Conservation (phyloP, 1,284 basidiomycete species). For the Mycosarcoma maydis region DNA sequence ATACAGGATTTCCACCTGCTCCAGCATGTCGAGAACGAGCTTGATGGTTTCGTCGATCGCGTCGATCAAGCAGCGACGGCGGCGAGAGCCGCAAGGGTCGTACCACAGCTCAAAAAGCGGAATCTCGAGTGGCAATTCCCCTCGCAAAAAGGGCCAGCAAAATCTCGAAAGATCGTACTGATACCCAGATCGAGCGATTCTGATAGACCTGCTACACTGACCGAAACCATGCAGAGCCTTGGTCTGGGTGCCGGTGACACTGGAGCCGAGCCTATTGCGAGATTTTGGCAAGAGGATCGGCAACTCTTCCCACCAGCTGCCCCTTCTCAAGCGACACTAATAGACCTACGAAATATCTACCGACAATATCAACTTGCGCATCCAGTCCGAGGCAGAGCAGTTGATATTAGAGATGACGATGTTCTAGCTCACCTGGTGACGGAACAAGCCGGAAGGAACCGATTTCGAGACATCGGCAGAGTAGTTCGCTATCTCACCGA, state of each 20-base stretch:
- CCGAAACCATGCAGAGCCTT: neutral
- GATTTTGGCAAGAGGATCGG: neutral
- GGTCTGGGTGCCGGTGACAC: neutral
- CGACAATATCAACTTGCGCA: conserved; percentile 6
- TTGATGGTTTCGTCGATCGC: neutral
- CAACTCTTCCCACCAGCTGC: neutral
- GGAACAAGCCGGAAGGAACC: neutral
- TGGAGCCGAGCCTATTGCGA: neutral
- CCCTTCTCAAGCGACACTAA: neutral
- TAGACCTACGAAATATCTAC: neutral
- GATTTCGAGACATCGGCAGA: conserved; percentile 1
- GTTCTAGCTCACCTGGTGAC: neutral
- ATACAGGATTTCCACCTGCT: neutral
- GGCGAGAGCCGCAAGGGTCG: no score
- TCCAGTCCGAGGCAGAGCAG: neutral
- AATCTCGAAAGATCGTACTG: no score
- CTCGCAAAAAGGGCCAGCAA: no score
- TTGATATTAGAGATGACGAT: neutral
- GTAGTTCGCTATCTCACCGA: conserved; percentile 2
- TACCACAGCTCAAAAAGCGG: no score
- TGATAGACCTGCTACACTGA: no score
- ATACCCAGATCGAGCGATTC: no score
- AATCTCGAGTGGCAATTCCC: no score
- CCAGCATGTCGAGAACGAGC: neutral
- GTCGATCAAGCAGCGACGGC: no score